Percentiles rank a stretch among this genome's conserved stretches.
These are phyloP conservation scores for Lentinula guzmanii DNA, from an alignment of 768 basidiomycete species.

Conservation along the genomic window DNA sequence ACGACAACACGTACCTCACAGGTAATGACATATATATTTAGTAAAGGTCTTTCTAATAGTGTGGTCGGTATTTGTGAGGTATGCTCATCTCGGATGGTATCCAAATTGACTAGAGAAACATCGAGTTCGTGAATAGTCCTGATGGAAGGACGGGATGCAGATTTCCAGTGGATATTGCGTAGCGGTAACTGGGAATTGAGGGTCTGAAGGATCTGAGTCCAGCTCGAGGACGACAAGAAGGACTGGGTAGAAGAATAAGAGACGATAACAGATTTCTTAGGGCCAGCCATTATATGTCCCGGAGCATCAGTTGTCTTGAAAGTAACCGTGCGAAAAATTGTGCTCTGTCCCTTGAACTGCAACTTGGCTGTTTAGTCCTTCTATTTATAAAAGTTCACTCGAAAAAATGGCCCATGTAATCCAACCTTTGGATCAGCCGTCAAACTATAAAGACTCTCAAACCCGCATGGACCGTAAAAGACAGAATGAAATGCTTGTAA, in stretches of 20 bases:
- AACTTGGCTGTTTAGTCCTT: neutral
- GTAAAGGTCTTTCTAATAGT: conserved; percentile 78
- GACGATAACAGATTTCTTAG: conserved; percentile 48
- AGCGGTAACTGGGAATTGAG: conserved; percentile 75
- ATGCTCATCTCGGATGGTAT: conserved; percentile 65
- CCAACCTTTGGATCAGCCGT: conserved; percentile 81
- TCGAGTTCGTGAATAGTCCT: conserved; percentile 54
- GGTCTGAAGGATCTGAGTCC: conserved; percentile 62
- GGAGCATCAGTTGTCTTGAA: neutral
- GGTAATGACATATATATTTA: conserved; percentile 80
- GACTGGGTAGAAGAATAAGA: conserved; percentile 62
- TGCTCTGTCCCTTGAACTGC: neutral
- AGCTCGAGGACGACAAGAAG: conserved; percentile 65
- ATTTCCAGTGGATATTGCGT: conserved; percentile 91
- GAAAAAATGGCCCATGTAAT: conserved; percentile 80
- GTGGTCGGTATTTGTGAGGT: conserved; percentile 72
- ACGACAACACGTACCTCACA: conserved; percentile 62
- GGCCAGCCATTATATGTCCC: neutral
- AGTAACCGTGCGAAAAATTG: conserved; percentile 19
- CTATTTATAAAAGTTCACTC: neutral
- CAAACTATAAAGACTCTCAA: conserved; percentile 96
- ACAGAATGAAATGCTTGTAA: conserved; percentile 76
- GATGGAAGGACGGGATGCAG: conserved; percentile 38
- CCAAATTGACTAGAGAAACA: conserved; percentile 64
- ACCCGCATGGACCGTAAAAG: conserved; percentile 68